These are phyloP conservation scores for Colletotrichum spaethianum DNA, from an alignment of 2,329 filamentous ascomycete genomes.

Conservation along the genomic window DNA sequence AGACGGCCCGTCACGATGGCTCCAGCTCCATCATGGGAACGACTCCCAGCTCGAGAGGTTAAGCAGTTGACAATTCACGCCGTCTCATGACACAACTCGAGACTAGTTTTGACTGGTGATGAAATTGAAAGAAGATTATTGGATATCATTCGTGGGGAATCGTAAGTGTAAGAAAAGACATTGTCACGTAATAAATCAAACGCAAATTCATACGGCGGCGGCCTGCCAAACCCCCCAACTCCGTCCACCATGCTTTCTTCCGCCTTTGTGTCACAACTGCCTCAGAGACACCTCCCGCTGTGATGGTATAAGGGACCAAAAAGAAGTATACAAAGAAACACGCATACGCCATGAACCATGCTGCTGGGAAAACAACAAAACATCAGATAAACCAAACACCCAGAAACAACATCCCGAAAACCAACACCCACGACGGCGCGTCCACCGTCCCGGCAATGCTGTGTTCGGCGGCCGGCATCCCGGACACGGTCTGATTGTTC, in stretches of 20 bases:
- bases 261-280: background rate
- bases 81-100: background rate
- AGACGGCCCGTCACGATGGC: background rate
- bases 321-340: background rate
- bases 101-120: background rate
- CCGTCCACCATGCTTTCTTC: background rate
- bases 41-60: background rate
- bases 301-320: background rate
- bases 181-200: background rate
- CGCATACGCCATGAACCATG: background rate
- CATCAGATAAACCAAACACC: slow-evolving; percentile 26
- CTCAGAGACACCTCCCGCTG: background rate
- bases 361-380: background rate
- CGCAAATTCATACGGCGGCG: background rate
- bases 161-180: background rate
- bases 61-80: background rate
- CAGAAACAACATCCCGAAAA: slow-evolving; percentile 1
- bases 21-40: background rate
- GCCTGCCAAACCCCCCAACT: background rate
- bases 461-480: background rate
- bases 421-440: slow-evolving; percentile 17
- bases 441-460: background rate
- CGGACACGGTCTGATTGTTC: slow-evolving; percentile 61
- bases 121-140: background rate
- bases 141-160: slow-evolving; percentile 9